These are phyloP conservation scores for Boletus speciosus DNA, from an alignment of 768 basidiomycete genomes.

Conservation along the genomic window DNA sequence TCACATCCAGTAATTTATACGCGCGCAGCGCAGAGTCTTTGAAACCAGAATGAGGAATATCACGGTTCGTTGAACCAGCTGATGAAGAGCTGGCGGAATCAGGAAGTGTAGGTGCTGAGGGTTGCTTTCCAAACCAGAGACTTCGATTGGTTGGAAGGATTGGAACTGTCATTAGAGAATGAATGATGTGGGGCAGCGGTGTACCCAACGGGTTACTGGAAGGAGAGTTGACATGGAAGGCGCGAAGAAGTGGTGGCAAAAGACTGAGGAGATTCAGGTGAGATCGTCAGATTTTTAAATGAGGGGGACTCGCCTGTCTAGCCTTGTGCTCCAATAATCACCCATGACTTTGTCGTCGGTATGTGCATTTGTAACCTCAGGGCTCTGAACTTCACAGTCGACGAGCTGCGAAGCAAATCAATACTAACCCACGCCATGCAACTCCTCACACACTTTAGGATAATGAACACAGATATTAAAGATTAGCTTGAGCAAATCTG, in stretches of 20 bases:
- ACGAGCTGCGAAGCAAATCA: constrained; percentile 28
- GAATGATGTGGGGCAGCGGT: constrained; percentile 79
- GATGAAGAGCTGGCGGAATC: constrained; percentile 38
- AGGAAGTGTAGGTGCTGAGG: constrained; percentile 33
- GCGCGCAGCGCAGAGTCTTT: constrained; percentile 58
- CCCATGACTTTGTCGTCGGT: constrained; percentile 52
- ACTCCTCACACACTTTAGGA: constrained; percentile 53
- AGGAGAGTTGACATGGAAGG: constrained; percentile 62
- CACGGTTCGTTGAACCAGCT: constrained; percentile 9
- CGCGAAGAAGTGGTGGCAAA: constrained; percentile 65
- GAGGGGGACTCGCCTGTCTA: constrained; percentile 58
- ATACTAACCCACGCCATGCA: not conserved
- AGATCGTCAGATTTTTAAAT: not conserved
- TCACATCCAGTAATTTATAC: constrained; percentile 63
- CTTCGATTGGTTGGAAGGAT: constrained; percentile 51
- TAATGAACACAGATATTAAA: constrained; percentile 83
- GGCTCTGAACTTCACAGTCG: constrained; percentile 43
- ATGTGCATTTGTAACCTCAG: constrained; percentile 14
- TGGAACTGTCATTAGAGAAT: constrained; percentile 78
- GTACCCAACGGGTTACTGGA: constrained; percentile 62
- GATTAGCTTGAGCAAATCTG: constrained; percentile 78
- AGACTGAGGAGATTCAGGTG: constrained; percentile 36
- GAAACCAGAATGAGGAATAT: constrained; percentile 3
- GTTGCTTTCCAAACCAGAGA: constrained; percentile 57
- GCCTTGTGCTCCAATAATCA: constrained; percentile 69